Evolutionary conservation across 2,329 filamentous ascomycete genomes (phyloP), one percentile per base, ranked within the genome.

Genomic region (Fusarium anthophilum): DNA sequence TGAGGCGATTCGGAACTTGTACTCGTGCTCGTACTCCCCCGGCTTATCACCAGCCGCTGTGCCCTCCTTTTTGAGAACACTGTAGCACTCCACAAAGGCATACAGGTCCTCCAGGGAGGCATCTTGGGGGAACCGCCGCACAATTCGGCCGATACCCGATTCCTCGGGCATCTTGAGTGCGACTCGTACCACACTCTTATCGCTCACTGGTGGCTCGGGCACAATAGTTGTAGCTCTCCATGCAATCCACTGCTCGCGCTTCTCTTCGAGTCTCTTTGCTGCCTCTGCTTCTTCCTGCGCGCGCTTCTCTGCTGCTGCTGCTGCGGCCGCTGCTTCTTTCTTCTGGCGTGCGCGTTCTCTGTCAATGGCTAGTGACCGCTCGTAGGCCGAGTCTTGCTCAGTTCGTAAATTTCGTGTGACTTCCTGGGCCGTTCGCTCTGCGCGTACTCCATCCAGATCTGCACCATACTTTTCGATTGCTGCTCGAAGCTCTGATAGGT

Each of bases 41-140:
- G 94, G 94, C 76, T 90, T 73, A 37, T 76, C 79, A 55, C 73
- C 74, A 38, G 69, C 78, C 20, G 70, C 59, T 32, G 62, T 75
- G 24, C 81, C 82, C 28, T 79, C 81, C 5, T 83, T 82, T 41
- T 88, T 82, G 7, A 95, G 77, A 11, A 92, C 76, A 59, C 94
- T 91, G 80, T 95, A 92, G 83, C 96, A 98, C 80, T 99, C 96
- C 6, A 98, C 95, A 83, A 97, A 98, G 1, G 96, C 96, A 82
- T 98, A 98, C 11, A 99, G 84, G 78, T 98, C 95, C 80, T 98
- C 96, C 43, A 98, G 85, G 5, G 89, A 87, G 1, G 93, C 90
- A n/a, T 90, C 86, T 3, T 88, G 86, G 1, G 86, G 82, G 80
- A 99, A 98, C 56, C 89, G 90, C 47, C 96, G 89, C 63, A 97